These are phyloP conservation scores for Beta lomatogona DNA, from an alignment of 179 eudicot genomes.

Conservation along the genomic window DNA sequence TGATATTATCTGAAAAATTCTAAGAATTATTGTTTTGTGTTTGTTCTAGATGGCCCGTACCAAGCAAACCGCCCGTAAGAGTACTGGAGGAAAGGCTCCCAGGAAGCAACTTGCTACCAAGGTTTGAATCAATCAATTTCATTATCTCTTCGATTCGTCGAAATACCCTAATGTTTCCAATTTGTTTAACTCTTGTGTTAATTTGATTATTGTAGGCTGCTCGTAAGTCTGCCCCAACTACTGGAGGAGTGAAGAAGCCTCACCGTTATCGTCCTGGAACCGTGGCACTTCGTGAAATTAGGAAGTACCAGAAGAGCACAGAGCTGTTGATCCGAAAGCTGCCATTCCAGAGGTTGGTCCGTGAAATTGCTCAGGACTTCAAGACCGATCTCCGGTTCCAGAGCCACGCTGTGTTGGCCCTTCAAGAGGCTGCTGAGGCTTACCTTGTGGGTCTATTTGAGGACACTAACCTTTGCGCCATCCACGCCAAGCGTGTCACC, in stretches of 20 bases:
- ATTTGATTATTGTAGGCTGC: constrained; percentile 45
- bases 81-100: constrained; percentile 86
- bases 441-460: constrained; percentile 91
- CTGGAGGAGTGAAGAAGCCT: constrained; percentile 93
- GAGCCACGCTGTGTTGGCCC: constrained; percentile 89
- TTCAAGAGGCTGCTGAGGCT: constrained; percentile 97
- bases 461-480: constrained; percentile 91
- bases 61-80: constrained; percentile 86
- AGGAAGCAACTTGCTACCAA: constrained; percentile 85
- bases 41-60: constrained; percentile 74
- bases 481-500: constrained; percentile 95
- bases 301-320: constrained; percentile 98
- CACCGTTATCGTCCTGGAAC: constrained; percentile 85
- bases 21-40: not conserved
- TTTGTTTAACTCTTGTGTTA: not conserved
- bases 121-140: constrained; percentile 25
- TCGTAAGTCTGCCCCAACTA: constrained; percentile 85
- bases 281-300: constrained; percentile 90
- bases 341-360: constrained; percentile 98
- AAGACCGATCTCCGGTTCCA: constrained; percentile 98
- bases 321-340: constrained; percentile 93
- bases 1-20: not conserved
- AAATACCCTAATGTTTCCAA: not conserved
- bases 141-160: too few relatives aligned
- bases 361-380: constrained; percentile 97